A percentile compares a stretch with the other conserved stretches of the same genome.
Evolutionary conservation across 2,329 filamentous ascomycete species (phyloP).

Genomic region (Ophiostoma tasmaniense): DNA sequence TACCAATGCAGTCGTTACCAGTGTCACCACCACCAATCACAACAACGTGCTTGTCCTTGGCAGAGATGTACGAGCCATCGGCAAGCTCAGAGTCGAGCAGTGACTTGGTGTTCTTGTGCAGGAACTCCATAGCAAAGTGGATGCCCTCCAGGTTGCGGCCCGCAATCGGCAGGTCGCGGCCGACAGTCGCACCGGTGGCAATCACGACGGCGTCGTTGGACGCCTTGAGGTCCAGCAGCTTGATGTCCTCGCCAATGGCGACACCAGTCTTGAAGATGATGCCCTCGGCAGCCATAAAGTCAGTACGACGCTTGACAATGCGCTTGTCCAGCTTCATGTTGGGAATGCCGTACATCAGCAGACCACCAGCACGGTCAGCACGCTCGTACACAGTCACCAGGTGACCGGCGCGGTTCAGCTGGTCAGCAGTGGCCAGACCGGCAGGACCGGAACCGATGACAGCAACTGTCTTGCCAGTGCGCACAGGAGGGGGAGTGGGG

Average conservation of each 20-base stretch:
- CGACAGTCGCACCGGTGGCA: slow-evolving; percentile 86
- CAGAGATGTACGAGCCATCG: slow-evolving; percentile 82
- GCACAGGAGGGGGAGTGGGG: slow-evolving; percentile 65
- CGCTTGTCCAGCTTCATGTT: slow-evolving; percentile 99
- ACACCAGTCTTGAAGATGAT: slow-evolving; percentile 72
- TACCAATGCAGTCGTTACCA: slow-evolving; percentile 96
- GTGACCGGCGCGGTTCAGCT: slow-evolving; percentile 90
- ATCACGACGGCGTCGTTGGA: slow-evolving; percentile 79
- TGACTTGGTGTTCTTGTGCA: slow-evolving; percentile 96
- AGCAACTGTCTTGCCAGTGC: slow-evolving; percentile 81
- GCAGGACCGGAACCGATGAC: slow-evolving; percentile 88
- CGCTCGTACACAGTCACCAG: slow-evolving; percentile 86
- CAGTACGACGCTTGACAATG: slow-evolving; percentile 87
- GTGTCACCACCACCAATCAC: slow-evolving; percentile 98
- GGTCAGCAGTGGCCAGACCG: slow-evolving; percentile 82
- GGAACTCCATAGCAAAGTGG: slow-evolving; percentile 94
- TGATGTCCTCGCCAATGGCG: slow-evolving; percentile 66
- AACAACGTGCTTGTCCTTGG: slow-evolving; percentile 90
- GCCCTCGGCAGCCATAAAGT: slow-evolving; percentile 89
- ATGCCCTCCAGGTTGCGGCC: slow-evolving; percentile 82
- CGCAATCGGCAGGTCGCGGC: slow-evolving; percentile 84
- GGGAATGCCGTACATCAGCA: slow-evolving; percentile 97
- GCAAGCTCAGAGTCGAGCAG: slow-evolving; percentile 82
- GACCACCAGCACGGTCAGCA: slow-evolving; percentile 78
- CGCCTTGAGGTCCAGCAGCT: slow-evolving; percentile 62